Conservation (phyloP, 2,329 filamentous ascomycete genomes). For the Fusarium goolgardi region DNA sequence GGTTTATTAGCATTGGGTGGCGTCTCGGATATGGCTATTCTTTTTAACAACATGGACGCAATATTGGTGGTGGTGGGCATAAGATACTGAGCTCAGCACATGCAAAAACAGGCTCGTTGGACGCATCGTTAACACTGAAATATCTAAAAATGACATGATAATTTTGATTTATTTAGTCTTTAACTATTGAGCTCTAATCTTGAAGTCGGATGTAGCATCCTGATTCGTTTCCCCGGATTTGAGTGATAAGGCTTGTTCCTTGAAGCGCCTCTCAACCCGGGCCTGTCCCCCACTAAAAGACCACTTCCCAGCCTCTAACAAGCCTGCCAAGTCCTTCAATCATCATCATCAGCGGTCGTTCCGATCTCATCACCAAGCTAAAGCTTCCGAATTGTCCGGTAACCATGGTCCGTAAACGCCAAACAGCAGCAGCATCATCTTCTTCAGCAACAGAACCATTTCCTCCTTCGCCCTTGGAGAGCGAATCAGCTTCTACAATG, state of each 20-base stretch:
- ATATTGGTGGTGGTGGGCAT: constrained; percentile 8
- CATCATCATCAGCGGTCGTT: constrained; percentile 31
- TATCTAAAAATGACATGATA: constrained; percentile 23
- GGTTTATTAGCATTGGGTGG: constrained; percentile 45
- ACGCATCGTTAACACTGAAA: neutral
- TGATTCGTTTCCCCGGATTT: constrained; percentile 37
- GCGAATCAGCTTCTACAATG: constrained; percentile 22
- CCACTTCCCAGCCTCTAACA: constrained; percentile 30
- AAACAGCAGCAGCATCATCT: constrained; percentile 5
- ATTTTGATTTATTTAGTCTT: neutral
- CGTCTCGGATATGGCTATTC: constrained; percentile 32
- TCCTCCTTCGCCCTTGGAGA: constrained; percentile 1
- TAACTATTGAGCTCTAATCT: neutral
- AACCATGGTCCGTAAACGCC: constrained; percentile 49
- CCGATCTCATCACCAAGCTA: constrained; percentile 28
- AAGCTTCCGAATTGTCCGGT: constrained; percentile 30
- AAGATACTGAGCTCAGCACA: constrained; percentile 2
- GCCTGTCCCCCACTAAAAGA: constrained; percentile 36
- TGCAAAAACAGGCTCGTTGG: constrained; percentile 1
- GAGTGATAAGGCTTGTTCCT: constrained; percentile 6
- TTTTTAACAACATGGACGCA: constrained; percentile 16
- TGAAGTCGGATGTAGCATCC: neutral
- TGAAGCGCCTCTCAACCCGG: constrained; percentile 16
- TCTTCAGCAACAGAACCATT: constrained; percentile 19
- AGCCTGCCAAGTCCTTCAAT: constrained; percentile 30